Base-by-base conservation (phyloP, 225 moss, liverwort and hornwort species). In the Anthoceros angustus region DNA sequence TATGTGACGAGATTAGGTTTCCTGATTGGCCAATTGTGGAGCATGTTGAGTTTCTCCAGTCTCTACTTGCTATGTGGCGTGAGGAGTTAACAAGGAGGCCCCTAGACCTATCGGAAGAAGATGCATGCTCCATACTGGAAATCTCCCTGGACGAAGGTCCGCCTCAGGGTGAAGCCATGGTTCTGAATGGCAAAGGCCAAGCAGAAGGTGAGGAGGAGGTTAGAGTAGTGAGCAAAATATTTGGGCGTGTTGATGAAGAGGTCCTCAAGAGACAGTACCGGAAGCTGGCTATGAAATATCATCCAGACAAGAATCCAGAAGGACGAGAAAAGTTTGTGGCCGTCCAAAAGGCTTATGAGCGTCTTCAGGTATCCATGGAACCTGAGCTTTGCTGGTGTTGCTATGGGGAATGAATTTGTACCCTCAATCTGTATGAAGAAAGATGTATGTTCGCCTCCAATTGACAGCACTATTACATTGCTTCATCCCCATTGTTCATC, bases 281-380 rank as follows among this genome's bases (percentile, higher is more conserved):
- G 16, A 84, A 88, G 77, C 80, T 92, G 68, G 92, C 92, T 23
- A 92, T 92, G 92, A 83, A 83, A 75, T 92, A 86, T 69, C 92
- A 92, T 69, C 92, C 92, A 40, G 92, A 92, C 76, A 92, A 92
- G 69, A 92, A 92, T 42, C 88, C 92, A 12, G 86, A 86, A 70
- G 92, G 92, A 61, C 78, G 92, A 66, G 92, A 92, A 74, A 92
- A 92, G 67, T 92, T 92, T 80, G 86, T 92, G 45, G 88, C 92
- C 66, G 92, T 92, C 25, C 92, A 92, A 67, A 92, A 92, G 71
- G 92, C 92, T 39, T 92, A 92, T 65, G 92, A 92, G 77, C 81
- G 88, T 70, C 69, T 92, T 40, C 92, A 92, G 88, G 92, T 92
- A 40, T 70, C 2, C 32, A 23, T 20, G 1, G 18, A 15, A 55